Conservation (phyloP, 2,329 filamentous ascomycete species). For the Colletotrichum sp. region DNA sequence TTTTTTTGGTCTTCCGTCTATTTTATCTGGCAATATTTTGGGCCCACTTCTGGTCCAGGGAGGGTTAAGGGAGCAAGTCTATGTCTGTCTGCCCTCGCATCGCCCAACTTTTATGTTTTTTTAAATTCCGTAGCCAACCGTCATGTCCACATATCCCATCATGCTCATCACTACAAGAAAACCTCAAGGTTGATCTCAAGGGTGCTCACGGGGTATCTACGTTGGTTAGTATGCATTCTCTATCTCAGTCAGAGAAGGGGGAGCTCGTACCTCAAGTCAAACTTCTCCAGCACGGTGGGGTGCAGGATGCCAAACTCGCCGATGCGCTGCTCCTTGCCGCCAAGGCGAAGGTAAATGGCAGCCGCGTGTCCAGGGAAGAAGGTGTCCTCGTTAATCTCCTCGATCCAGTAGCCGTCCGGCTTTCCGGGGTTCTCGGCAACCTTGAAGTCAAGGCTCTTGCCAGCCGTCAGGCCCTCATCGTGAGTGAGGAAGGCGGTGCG, state of each 20-base stretch:
- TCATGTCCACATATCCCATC: conserved; percentile 16
- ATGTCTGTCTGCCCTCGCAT: neutral
- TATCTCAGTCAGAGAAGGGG: neutral
- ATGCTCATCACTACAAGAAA: conserved; percentile 69
- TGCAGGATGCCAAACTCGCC: conserved; percentile 95
- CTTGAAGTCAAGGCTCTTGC: conserved; percentile 57
- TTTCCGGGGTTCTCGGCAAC: conserved; percentile 59
- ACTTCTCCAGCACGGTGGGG: conserved; percentile 90
- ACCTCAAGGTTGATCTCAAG: conserved; percentile 94
- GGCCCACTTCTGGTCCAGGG: neutral
- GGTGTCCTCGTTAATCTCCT: conserved; percentile 88
- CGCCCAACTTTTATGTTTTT: neutral
- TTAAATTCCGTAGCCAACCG: conserved; percentile 2
- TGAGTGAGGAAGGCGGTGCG: conserved; percentile 79
- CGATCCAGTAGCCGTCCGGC: conserved; percentile 87
- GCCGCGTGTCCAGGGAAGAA: conserved; percentile 93
- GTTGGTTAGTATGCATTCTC: neutral
- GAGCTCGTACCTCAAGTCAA: conserved; percentile 75
- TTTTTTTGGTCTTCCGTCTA: conserved; percentile 13
- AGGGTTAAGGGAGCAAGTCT: neutral
- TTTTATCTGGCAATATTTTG: neutral
- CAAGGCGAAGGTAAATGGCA: conserved; percentile 78
- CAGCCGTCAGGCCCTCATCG: conserved; percentile 67
- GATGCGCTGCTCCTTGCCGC: conserved; percentile 76
- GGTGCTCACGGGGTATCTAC: conserved; percentile 87